Evolutionary conservation across 176 grass and related monocot genomes (phyloP).

Genomic region (Elymus sibiricus): DNA sequence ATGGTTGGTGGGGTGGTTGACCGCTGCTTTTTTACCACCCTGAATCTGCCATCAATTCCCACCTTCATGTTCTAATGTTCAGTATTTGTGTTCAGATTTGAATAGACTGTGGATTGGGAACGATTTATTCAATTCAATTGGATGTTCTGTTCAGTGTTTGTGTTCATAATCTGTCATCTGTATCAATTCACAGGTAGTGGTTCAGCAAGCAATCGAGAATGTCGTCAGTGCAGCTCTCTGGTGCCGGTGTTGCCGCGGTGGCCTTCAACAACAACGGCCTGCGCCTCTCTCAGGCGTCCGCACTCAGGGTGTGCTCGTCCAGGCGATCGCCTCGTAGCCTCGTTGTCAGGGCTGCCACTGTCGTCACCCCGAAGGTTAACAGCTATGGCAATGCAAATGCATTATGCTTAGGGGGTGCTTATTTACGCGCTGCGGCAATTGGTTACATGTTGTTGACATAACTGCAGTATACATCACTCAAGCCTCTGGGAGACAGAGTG

Average conservation of each 20-base stretch:
- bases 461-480: constrained; percentile 77
- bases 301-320: neutral
- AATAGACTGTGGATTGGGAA: neutral
- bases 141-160: neutral
- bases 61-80: neutral
- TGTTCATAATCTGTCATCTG: neutral
- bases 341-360: constrained; percentile 63
- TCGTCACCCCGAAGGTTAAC: constrained; percentile 67
- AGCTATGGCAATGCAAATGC: neutral
- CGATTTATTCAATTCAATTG: neutral
- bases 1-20: constrained; percentile 9
- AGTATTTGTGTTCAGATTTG: neutral
- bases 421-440: neutral
- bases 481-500: constrained; percentile 78
- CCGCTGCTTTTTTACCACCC: neutral
- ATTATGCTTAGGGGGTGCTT: neutral
- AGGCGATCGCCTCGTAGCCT: constrained; percentile 26
- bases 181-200: neutral
- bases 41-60: neutral
- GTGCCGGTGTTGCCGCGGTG: constrained; percentile 26
- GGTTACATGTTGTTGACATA: neutral
- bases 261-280: constrained; percentile 30
- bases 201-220: constrained; percentile 18
- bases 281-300: neutral
- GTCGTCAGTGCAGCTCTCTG: constrained; percentile 43